Conservation (phyloP, 208 protist species). For the Leishmania aethiopica region DNA sequence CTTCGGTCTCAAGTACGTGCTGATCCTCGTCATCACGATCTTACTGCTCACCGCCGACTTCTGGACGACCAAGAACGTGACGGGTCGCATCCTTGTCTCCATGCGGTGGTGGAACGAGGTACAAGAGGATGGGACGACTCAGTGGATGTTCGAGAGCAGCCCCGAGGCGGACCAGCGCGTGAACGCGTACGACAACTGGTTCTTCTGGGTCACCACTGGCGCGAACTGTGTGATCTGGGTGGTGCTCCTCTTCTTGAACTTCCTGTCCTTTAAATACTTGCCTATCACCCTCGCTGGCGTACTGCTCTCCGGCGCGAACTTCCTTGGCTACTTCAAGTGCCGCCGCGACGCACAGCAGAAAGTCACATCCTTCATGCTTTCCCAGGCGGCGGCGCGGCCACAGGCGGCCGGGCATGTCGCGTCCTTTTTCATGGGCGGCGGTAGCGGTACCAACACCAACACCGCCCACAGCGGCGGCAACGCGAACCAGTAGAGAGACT, state of each 20-base stretch:
- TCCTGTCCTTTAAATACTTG: conserved; percentile 64
- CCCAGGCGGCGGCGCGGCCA: conserved; percentile 51
- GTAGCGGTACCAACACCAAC: background rate
- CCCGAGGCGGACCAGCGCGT: conserved; percentile 65
- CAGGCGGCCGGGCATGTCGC: conserved; percentile 49
- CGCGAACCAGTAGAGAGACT: background rate
- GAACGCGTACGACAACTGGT: conserved; percentile 80
- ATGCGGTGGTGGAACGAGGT: conserved; percentile 97
- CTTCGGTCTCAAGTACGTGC: conserved; percentile 71
- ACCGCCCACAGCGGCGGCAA: background rate
- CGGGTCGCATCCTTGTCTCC: conserved; percentile 92
- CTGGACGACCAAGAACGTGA: conserved; percentile 96
- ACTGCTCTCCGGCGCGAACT: conserved; percentile 63
- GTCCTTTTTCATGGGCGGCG: conserved; percentile 29
- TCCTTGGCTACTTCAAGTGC: conserved; percentile 89
- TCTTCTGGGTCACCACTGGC: conserved; percentile 76
- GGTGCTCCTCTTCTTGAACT: conserved; percentile 73
- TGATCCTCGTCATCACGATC: conserved; percentile 87
- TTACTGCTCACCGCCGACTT: conserved; percentile 93
- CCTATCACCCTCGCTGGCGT: conserved; percentile 65
- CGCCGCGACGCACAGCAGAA: conserved; percentile 68
- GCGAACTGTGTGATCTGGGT: conserved; percentile 64
- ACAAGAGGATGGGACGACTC: conserved; percentile 87
- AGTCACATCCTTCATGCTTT: conserved; percentile 65
- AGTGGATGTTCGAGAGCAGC: conserved; percentile 95